These are phyloP conservation scores for Nosema granulosis DNA, from an alignment of 371 early-diverging fungal species.

Conservation along the genomic window DNA sequence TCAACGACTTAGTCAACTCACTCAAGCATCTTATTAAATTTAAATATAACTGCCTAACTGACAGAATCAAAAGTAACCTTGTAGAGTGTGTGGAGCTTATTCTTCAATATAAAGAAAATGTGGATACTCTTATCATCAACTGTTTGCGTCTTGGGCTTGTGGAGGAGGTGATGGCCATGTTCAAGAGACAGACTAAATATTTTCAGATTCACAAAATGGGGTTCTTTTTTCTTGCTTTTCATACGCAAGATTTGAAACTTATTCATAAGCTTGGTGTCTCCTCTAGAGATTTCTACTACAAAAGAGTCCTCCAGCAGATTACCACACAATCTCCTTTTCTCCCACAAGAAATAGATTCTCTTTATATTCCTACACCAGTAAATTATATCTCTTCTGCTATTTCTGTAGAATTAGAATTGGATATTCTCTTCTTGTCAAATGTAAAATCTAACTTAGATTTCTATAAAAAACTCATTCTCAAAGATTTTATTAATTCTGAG, in stretches of 20 bases:
- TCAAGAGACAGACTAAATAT: slow-evolving; percentile 26
- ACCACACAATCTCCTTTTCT: too few species aligned
- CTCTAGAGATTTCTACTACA: too few species aligned
- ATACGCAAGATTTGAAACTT: neutral
- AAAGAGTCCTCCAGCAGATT: too few species aligned
- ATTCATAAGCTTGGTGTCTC: too few species aligned
- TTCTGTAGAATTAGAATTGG: slow-evolving; percentile 33
- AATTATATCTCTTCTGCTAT: slow-evolving; percentile 23
- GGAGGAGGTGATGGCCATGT: slow-evolving; percentile 23
- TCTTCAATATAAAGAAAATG: slow-evolving; percentile 17
- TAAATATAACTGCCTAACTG: slow-evolving; percentile 30
- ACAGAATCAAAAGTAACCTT: slow-evolving; percentile 14
- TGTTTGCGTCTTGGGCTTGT: slow-evolving; percentile 18
- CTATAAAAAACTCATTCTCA: slow-evolving; percentile 19
- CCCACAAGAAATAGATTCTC: too few species aligned
- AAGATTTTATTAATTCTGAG: slow-evolving; percentile 12
- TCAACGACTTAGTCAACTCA: slow-evolving; percentile 14
- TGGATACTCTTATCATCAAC: slow-evolving; percentile 40
- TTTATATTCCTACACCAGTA: slow-evolving; percentile 19
- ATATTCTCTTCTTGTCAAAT: slow-evolving; percentile 29
- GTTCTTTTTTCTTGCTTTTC: slow-evolving; percentile 15
- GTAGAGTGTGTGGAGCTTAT: slow-evolving; percentile 11
- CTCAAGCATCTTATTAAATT: slow-evolving; percentile 44
- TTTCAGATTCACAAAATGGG: slow-evolving; percentile 9
- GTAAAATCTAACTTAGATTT: slow-evolving; percentile 11